These are phyloP conservation scores for Thraustochytrium sp. DNA, from an alignment of 352 stramenopile genomes.

Conservation along the genomic window DNA sequence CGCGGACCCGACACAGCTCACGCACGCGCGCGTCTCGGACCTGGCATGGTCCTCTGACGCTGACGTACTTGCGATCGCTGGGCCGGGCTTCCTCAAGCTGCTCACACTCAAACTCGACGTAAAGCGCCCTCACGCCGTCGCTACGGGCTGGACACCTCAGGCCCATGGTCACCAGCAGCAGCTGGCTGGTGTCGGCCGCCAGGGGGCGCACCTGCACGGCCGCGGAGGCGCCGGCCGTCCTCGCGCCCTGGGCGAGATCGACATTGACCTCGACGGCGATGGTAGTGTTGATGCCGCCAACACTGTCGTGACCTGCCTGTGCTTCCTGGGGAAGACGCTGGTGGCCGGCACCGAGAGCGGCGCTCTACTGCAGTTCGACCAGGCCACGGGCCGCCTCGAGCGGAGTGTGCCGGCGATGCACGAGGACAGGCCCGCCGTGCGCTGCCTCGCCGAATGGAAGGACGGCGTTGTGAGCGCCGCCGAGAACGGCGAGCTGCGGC, in stretches of 20 bases:
- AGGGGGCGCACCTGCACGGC: no score
- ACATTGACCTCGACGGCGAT: not conserved
- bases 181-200: no score
- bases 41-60: not conserved
- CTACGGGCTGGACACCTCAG: no score
- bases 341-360: not conserved
- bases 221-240: no score
- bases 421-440: not conserved
- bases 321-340: conserved; percentile 19
- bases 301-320: not conserved
- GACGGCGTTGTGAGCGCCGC: not conserved
- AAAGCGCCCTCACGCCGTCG: no score
- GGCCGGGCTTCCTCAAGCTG: not conserved
- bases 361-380: not conserved
- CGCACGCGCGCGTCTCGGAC: not conserved
- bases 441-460: not conserved
- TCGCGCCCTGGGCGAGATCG: not conserved
- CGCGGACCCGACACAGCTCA: not conserved
- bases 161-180: no score
- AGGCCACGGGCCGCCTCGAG: not conserved
- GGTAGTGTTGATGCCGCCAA: not conserved
- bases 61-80: not conserved
- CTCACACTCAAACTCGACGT: not conserved
- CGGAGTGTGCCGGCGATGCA: not conserved
- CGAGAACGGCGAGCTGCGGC: not conserved